Conservation (phyloP, 805 yeast species). For the Kodamaea neixiangensis region DNA sequence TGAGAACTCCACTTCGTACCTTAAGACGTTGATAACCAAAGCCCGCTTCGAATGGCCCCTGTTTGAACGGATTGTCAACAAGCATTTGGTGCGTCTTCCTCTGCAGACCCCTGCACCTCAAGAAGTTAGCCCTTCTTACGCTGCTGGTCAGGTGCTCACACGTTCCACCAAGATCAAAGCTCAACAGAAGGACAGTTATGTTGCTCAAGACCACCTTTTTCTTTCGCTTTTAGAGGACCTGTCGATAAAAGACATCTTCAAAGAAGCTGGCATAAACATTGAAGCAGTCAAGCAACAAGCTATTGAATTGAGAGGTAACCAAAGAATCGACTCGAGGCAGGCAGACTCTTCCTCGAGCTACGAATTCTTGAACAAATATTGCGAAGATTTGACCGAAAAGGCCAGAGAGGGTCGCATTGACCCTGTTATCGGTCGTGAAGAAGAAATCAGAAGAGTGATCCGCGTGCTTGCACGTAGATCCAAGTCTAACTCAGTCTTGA, state of each 20-base stretch:
- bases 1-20: constrained; percentile 50
- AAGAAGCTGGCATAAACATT: constrained; percentile 66
- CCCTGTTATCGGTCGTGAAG: constrained; percentile 98
- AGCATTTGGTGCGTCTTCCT: constrained; percentile 79
- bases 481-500: constrained; percentile 92
- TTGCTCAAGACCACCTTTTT: constrained; percentile 93
- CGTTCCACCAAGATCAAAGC: constrained; percentile 76
- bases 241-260: constrained; percentile 67
- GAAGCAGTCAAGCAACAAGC: constrained; percentile 79
- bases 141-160: constrained; percentile 73
- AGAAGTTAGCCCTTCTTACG: constrained; percentile 71
- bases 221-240: constrained; percentile 82
- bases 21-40: constrained; percentile 80
- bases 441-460: constrained; percentile 93
- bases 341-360: constrained; percentile 87
- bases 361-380: constrained; percentile 87
- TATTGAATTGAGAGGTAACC: constrained; percentile 80
- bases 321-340: constrained; percentile 87
- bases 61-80: constrained; percentile 79
- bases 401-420: constrained; percentile 95
- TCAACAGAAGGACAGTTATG: constrained; percentile 85
- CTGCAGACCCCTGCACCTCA: constrained; percentile 88
- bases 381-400: constrained; percentile 88
- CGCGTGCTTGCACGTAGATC: constrained; percentile 96
- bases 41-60: constrained; percentile 86